Evolutionary conservation across 495 filamentous ascomycete genomes (phyloP), one percentile per base, ranked within the genome.

Genomic region (Penicillium longicatenatum): DNA sequence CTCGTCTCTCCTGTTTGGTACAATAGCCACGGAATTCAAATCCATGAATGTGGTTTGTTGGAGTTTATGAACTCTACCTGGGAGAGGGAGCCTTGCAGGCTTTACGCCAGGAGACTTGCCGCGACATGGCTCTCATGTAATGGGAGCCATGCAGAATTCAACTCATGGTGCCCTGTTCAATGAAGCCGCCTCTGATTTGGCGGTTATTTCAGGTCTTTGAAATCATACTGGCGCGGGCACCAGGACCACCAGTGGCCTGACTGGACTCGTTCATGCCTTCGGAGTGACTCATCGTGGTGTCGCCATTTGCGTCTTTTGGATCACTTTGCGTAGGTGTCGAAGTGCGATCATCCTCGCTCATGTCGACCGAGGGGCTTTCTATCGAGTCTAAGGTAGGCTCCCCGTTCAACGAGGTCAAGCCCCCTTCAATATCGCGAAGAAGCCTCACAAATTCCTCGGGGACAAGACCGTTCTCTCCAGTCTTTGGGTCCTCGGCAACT

Each of bases 401-500:
- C 12, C 70, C 78, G 41, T 78, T 77, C 61, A 83, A 64, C 51
- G 75, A 79, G 41, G 68, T 77, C 70, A 77, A 75, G 5, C 81
- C 85, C 29, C 84, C 91, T 69, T 94, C 90, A 52, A 98, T 94
- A 64, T 98, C 93, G 24, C 92, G 87, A 56, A 98, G 80, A 22
- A 98, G 81, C 8, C 94, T 87, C 51, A 98, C 94, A 69, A 98
- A 98, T 73, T 96, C 92, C 72, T 98, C 94, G 8, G 94, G 94
- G 2, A 98, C 94, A 42, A 98, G 80, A 3, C 94, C 94, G 58
- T 89, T 84, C 69, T 90, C 88, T 4, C 87, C 91, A 3, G 92
- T 96, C 68, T 86, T 90, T n/a, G 94, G 94, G 64, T 98, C 95
- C 73, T 95, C 88, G 4, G 95, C 94, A 22, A 98, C 94, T 39